These are phyloP conservation scores for Ceratorhiza oryzae-sativae DNA, from an alignment of 1,284 basidiomycete species.

Conservation along the genomic window DNA sequence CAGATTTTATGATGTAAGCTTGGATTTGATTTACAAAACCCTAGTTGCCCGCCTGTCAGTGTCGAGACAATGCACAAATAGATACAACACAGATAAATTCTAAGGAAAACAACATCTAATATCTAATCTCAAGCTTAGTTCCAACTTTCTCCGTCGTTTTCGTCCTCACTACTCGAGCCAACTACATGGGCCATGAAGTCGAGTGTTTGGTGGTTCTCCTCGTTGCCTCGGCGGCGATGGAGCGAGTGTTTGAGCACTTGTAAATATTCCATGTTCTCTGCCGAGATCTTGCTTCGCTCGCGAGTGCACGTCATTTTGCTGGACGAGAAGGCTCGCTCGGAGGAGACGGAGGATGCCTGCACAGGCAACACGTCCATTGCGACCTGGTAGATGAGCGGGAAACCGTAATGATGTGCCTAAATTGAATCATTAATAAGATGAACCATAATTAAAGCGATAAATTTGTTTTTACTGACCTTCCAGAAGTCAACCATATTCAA, in stretches of 20 bases:
- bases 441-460: neutral
- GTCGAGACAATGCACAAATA: neutral
- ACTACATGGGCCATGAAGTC: conserved; percentile 8
- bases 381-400: neutral
- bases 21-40: neutral
- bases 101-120: neutral
- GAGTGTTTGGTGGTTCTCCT: neutral
- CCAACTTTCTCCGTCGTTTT: neutral
- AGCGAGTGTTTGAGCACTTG: conserved; percentile 5
- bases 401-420: neutral
- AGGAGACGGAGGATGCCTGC: too few relatives aligned
- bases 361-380: neutral
- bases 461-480: neutral
- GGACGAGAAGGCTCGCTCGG: too few relatives aligned
- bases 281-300: neutral
- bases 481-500: neutral
- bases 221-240: neutral
- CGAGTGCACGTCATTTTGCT: neutral
- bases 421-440: neutral
- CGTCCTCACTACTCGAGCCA: neutral
- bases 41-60: neutral
- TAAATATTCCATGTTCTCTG: neutral
- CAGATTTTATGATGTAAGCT: neutral
- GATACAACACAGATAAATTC: neutral
- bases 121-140: too few relatives aligned